phyloP scores from a whole-genome alignment of 495 filamentous ascomycete species.

The Lentithecium fluviatile region DNA sequence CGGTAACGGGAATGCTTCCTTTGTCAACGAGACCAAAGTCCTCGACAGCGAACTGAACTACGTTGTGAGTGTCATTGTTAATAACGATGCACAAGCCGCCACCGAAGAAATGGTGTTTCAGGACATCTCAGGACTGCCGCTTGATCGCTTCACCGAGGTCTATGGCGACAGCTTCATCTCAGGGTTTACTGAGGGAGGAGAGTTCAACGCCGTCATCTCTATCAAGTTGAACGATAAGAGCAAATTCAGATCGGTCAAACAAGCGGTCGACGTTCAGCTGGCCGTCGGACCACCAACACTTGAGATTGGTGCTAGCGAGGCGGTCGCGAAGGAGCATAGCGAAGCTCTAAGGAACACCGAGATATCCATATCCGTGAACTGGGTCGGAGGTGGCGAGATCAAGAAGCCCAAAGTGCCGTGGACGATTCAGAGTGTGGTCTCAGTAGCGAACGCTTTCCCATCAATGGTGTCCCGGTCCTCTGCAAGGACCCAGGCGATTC shows the following conservation, averaged over 20 bases:
- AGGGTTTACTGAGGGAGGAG: conserved; percentile 44
- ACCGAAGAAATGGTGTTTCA: conserved; percentile 38
- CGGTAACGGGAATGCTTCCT: conserved; percentile 40
- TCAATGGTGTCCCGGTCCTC: conserved; percentile 40
- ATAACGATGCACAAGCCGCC: conserved; percentile 37
- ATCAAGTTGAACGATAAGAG: conserved; percentile 42
- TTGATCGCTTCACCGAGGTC: conserved; percentile 40
- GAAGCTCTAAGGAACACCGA: conserved; percentile 40
- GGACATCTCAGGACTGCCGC: conserved; percentile 35
- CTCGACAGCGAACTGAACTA: conserved; percentile 45
- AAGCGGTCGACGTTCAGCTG: conserved; percentile 40
- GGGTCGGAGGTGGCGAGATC: conserved; percentile 43
- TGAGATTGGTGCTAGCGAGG: conserved; percentile 30
- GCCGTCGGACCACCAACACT: conserved; percentile 36
- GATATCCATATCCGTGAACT: conserved; percentile 43
- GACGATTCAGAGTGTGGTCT: conserved; percentile 38
- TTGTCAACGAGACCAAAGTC: conserved; percentile 43
- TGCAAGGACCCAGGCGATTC: conserved; percentile 38
- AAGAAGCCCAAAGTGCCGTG: conserved; percentile 40
- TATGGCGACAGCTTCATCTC: conserved; percentile 45
- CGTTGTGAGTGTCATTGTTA: conserved; percentile 44
- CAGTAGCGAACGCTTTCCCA: conserved; percentile 40
- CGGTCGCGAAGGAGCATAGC: conserved; percentile 27
- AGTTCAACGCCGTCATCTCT: conserved; percentile 42
- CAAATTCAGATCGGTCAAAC: conserved; percentile 38